Conservation (phyloP, 169 alveolate species). For the Cryptosporidium parvum region DNA sequence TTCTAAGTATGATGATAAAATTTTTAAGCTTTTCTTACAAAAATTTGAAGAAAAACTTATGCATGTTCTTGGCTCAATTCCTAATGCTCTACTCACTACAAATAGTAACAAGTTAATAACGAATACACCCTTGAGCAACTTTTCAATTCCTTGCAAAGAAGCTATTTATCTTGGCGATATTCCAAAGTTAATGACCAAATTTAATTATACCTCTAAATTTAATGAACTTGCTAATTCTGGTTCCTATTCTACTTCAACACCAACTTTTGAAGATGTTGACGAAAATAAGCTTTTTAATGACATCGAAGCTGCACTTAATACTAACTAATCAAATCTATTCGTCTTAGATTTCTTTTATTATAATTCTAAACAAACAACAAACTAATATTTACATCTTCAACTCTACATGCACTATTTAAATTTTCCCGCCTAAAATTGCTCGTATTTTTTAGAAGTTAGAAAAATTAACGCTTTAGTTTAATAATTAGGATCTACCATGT, state of each 20-base stretch:
- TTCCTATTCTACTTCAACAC: not conserved
- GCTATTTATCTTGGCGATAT: constrained; percentile 35
- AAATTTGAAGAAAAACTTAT: constrained; percentile 7
- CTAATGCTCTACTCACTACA: constrained; percentile 13
- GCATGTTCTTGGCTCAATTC: not conserved
- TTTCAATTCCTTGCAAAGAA: constrained; percentile 59
- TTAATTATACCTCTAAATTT: not conserved
- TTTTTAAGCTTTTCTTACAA: not conserved
- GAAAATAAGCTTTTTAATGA: constrained; percentile 10
- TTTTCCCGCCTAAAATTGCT: constrained; percentile 6
- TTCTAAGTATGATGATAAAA: not conserved
- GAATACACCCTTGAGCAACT: constrained; percentile 8
- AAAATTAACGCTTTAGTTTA: not conserved
- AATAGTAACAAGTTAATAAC: not conserved
- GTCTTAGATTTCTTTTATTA: not conserved
- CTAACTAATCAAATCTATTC: not conserved
- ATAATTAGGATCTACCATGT: not conserved
- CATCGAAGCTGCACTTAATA: constrained; percentile 6
- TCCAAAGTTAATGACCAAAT: constrained; percentile 15
- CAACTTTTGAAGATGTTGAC: constrained; percentile 1
- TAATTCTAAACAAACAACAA: not conserved
- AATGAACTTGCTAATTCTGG: not conserved
- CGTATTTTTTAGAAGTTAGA: not conserved
- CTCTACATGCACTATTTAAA: constrained; percentile 1
- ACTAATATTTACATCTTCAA: not conserved